Percentiles rank a stretch among this genome's conserved stretches.
Evolutionary conservation across 805 yeast genomes (phyloP).

Genomic region (Barnettozyma sp.): DNA sequence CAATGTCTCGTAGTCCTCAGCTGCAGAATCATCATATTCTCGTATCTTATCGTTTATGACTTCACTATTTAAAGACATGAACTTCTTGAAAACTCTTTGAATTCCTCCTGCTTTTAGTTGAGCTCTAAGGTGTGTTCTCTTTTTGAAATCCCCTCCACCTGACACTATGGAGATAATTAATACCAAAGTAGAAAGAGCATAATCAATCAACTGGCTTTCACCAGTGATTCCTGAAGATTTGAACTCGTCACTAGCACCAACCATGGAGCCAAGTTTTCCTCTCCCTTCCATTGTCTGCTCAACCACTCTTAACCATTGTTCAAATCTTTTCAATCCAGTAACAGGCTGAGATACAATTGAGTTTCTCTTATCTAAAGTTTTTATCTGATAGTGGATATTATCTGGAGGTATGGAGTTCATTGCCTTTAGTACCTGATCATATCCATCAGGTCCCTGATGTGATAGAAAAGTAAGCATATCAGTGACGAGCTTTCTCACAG

Average conservation of each 20-base stretch:
- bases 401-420: constrained; percentile 25
- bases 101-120: constrained; percentile 54
- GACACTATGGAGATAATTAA: constrained; percentile 59
- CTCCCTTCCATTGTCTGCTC: constrained; percentile 71
- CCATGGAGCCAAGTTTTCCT: constrained; percentile 85
- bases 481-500: constrained; percentile 73
- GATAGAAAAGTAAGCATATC: constrained; percentile 61
- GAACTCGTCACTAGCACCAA: constrained; percentile 85
- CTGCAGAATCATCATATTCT: constrained; percentile 50
- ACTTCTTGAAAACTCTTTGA: constrained; percentile 41
- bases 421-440: constrained; percentile 45
- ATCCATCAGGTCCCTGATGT: constrained; percentile 42
- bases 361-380: constrained; percentile 31
- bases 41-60: constrained; percentile 57
- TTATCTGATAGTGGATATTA: constrained; percentile 26
- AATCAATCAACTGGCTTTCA: constrained; percentile 63
- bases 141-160: constrained; percentile 29
- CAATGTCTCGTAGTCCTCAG: constrained; percentile 46
- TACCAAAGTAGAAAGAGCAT: constrained; percentile 61
- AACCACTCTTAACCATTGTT: constrained; percentile 64
- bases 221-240: constrained; percentile 43
- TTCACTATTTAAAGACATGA: constrained; percentile 49
- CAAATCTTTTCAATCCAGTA: constrained; percentile 42
- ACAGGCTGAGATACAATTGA: constrained; percentile 19
- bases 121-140: constrained; percentile 51